A percentile compares a stretch with the other conserved stretches of the same genome.
phyloP scores from a whole-genome alignment of 352 stramenopile species.

The Saprolegnia parasitica region DNA sequence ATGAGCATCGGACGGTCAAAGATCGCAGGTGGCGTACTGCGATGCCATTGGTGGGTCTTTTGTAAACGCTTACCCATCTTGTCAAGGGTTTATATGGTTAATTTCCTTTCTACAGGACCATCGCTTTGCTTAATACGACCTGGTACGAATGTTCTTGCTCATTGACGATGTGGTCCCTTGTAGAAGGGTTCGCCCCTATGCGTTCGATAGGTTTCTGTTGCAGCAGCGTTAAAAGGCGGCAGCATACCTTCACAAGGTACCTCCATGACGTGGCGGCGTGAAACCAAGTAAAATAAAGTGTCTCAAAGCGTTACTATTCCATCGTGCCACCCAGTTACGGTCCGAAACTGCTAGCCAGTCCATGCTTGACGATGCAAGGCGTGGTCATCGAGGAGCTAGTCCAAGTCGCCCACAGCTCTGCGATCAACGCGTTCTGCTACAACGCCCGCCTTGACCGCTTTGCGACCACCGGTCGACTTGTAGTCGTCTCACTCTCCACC shows the following conservation, averaged over 20 bases:
- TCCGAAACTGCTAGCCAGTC: background rate
- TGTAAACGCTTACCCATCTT: no score
- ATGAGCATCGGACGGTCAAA: background rate
- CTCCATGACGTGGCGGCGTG: no score
- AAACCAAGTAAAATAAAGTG: no score
- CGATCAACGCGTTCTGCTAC: slow-evolving; percentile 59
- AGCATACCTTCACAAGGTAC: no score
- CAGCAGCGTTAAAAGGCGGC: no score
- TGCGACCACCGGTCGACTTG: slow-evolving; percentile 35
- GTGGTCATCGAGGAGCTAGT: slow-evolving; percentile 63
- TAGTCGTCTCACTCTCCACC: slow-evolving; percentile 34
- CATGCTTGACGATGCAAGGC: slow-evolving; percentile 38
- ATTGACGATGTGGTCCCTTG: background rate
- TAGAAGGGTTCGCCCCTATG: slow-evolving; percentile 2
- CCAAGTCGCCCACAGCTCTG: slow-evolving; percentile 56
- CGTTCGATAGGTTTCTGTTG: no score
- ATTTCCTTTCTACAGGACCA: no score
- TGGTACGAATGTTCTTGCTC: background rate
- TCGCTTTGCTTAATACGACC: background rate
- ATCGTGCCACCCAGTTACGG: background rate
- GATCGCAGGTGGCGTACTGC: background rate
- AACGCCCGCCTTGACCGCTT: slow-evolving; percentile 64
- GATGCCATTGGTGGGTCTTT: no score
- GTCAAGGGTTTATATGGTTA: no score
- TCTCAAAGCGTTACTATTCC: no score